Conservation (phyloP, 306 rosid species). For the Senna siamea region DNA sequence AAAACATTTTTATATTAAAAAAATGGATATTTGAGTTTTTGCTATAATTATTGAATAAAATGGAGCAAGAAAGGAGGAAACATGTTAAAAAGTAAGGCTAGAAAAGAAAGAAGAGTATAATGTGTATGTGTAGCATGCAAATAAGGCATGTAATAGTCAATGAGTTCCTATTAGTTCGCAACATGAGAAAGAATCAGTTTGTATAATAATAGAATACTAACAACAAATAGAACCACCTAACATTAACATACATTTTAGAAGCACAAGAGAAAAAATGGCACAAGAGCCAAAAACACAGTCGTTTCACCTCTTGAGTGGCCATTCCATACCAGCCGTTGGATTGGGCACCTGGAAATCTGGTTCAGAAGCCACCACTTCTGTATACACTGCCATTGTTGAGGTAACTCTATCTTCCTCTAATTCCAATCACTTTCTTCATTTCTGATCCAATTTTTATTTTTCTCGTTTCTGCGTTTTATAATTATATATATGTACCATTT, state of each 20-base stretch:
- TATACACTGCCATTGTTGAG: conserved; percentile 46
- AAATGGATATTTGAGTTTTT: too few relatives aligned
- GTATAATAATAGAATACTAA: conserved; percentile 2
- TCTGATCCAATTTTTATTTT: too few relatives aligned
- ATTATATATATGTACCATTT: too few relatives aligned
- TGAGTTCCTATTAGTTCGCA: conserved; percentile 20
- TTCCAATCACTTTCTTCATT: background rate
- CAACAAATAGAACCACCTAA: background rate
- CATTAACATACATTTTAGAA: background rate
- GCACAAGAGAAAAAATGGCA: conserved; percentile 40
- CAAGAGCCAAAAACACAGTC: conserved; percentile 45
- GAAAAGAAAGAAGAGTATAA: too few relatives aligned
- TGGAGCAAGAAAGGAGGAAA: background rate
- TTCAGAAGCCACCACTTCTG: conserved; percentile 48
- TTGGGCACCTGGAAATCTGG: conserved; percentile 65
- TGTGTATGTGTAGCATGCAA: too few relatives aligned
- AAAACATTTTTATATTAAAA: too few relatives aligned
- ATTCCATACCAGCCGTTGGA: conserved; percentile 56
- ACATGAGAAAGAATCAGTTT: conserved; percentile 16
- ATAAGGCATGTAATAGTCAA: too few relatives aligned
- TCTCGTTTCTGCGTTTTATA: too few relatives aligned
- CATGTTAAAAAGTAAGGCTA: background rate
- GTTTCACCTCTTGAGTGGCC: conserved; percentile 53
- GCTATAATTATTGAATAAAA: too few relatives aligned
- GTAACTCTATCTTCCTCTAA: conserved; percentile 16